Evolutionary conservation across 805 yeast species (phyloP).

Genomic region (Starmerella riodocensis): DNA sequence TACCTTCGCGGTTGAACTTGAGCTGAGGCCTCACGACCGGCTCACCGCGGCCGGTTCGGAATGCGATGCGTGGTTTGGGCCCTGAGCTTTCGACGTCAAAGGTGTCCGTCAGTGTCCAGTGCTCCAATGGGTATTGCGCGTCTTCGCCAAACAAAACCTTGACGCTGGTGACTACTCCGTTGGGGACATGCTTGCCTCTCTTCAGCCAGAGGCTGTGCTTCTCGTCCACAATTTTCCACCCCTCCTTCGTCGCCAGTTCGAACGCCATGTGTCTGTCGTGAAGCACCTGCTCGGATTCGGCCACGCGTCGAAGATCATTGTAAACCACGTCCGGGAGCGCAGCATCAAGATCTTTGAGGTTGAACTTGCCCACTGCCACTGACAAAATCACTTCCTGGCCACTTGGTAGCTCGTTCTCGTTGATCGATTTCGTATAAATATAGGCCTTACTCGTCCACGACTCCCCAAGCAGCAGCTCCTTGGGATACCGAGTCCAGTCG

Average conservation of each 20-base stretch:
- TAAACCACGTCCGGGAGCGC: slow-evolving; percentile 18
- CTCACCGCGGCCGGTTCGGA: slow-evolving; percentile 17
- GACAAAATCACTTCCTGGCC: slow-evolving; percentile 24
- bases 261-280: slow-evolving; percentile 15
- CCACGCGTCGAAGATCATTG: slow-evolving; percentile 7
- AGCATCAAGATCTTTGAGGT: not conserved
- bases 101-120: slow-evolving; percentile 38
- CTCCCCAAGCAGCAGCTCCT: slow-evolving; percentile 36
- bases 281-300: slow-evolving; percentile 8
- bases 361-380: slow-evolving; percentile 5
- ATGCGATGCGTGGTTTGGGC: slow-evolving; percentile 24
- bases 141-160: slow-evolving; percentile 62
- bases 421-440: slow-evolving; percentile 26
- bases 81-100: slow-evolving; percentile 13
- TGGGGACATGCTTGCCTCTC: slow-evolving; percentile 32
- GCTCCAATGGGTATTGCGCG: slow-evolving; percentile 63
- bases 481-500: slow-evolving; percentile 35
- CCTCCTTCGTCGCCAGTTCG: slow-evolving; percentile 19
- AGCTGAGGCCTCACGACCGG: slow-evolving; percentile 9
- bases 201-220: slow-evolving; percentile 47
- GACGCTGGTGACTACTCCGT: slow-evolving; percentile 38
- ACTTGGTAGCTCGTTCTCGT: slow-evolving; percentile 26
- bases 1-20: slow-evolving; percentile 28
- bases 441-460: slow-evolving; percentile 35
- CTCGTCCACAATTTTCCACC: slow-evolving; percentile 27